phyloP scores from a whole-genome alignment of 768 basidiomycete genomes.

The Boletus pseudo-olivaceus region DNA sequence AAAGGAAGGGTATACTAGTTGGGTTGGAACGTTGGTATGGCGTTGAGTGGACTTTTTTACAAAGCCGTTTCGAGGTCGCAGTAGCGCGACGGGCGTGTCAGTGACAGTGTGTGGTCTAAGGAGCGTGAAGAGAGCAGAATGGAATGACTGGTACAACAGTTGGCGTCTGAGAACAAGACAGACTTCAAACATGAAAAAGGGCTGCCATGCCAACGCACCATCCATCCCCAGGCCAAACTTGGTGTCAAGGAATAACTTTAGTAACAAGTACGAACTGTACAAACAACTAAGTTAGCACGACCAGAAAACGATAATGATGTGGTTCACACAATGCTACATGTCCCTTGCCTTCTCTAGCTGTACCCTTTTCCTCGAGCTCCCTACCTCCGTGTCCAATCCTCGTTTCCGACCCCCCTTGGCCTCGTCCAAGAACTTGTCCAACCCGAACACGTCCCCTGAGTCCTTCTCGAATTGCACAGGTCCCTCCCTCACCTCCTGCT shows the following conservation, averaged over 20 bases:
- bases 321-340: constrained; percentile 24
- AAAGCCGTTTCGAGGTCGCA: not conserved
- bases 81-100: not conserved
- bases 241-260: not conserved
- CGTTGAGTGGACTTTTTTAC: not conserved
- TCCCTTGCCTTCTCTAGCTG: constrained; percentile 64
- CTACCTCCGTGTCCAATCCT: constrained; percentile 75
- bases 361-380: constrained; percentile 62
- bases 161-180: not conserved
- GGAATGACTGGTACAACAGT: not conserved
- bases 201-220: constrained; percentile 20
- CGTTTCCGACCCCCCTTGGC: constrained; percentile 94
- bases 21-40: not conserved
- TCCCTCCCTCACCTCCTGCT: constrained; percentile 83
- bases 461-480: constrained; percentile 99
- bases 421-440: constrained; percentile 96
- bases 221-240: not conserved
- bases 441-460: constrained; percentile 91
- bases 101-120: constrained; percentile 4
- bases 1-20: not conserved
- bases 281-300: not conserved
- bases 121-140: constrained; percentile 18
- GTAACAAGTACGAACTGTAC: not conserved
- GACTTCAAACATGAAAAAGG: not conserved
- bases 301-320: not conserved